A percentile compares a stretch with the other conserved stretches of the same genome.
phyloP scores from a whole-genome alignment of 371 early-diverging fungal species.

The Massospora cicadina region DNA sequence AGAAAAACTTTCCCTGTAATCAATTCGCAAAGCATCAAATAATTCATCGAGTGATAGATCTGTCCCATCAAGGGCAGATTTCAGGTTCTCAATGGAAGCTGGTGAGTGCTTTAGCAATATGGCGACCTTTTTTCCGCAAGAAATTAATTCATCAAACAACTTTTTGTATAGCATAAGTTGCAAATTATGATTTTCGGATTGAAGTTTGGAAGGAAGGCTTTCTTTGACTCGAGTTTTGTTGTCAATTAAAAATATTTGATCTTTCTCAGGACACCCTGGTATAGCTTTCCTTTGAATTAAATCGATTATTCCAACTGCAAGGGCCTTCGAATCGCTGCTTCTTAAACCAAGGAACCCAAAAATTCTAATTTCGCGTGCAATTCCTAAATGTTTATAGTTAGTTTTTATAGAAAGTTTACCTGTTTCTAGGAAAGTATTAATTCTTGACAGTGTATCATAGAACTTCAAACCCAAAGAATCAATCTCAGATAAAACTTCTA shows the following conservation, averaged over 20 bases:
- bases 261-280: background rate
- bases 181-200: background rate
- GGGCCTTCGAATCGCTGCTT: background rate
- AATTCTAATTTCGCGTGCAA: background rate
- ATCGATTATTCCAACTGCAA: background rate
- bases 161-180: constrained; percentile 2
- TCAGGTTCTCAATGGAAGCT: background rate
- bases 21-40: background rate
- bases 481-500: background rate
- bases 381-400: background rate
- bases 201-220: background rate
- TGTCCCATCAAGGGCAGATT: background rate
- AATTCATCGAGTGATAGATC: background rate
- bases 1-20: background rate
- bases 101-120: background rate
- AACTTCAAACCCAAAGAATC: background rate
- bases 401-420: background rate
- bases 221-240: background rate
- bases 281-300: background rate
- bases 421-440: background rate
- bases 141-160: background rate
- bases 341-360: background rate
- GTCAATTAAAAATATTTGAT: background rate
- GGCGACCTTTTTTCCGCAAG: background rate
- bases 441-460: background rate